These are phyloP conservation scores for Podospora conica DNA, from an alignment of 495 filamentous ascomycete genomes.

Conservation along the genomic window DNA sequence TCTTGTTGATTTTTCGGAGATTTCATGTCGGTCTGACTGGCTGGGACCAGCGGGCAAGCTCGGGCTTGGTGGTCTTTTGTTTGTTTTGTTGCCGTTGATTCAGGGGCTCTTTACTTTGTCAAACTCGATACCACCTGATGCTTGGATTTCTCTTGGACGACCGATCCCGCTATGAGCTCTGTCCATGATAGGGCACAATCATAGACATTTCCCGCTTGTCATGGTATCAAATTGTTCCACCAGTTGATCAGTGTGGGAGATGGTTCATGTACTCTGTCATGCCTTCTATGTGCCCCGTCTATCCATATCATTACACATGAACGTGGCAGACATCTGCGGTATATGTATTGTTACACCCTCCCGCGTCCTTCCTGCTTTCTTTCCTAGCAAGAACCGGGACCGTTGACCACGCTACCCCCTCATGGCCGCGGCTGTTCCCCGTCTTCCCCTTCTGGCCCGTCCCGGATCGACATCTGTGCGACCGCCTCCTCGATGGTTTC, in stretches of 20 bases:
- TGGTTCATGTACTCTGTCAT: background rate
- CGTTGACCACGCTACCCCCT: background rate
- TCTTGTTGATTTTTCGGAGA: background rate
- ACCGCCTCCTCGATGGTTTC: background rate
- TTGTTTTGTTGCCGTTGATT: background rate
- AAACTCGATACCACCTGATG: background rate
- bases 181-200: background rate
- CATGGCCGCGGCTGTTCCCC: background rate
- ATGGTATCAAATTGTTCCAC: background rate
- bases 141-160: background rate
- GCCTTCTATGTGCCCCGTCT: background rate
- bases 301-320: conserved; percentile 5
- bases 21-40: background rate
- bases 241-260: background rate
- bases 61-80: background rate
- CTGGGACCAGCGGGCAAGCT: background rate
- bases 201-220: background rate
- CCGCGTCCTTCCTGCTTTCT: background rate
- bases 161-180: background rate
- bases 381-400: background rate
- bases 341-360: background rate
- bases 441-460: background rate
- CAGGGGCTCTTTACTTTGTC: background rate
- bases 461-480: conserved; percentile 1
- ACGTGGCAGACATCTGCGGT: background rate